Percentiles rank a stretch among this genome's conserved stretches.
Evolutionary conservation across 2,329 filamentous ascomycete genomes (phyloP).

Genomic region (Claviceps pazoutovae): DNA sequence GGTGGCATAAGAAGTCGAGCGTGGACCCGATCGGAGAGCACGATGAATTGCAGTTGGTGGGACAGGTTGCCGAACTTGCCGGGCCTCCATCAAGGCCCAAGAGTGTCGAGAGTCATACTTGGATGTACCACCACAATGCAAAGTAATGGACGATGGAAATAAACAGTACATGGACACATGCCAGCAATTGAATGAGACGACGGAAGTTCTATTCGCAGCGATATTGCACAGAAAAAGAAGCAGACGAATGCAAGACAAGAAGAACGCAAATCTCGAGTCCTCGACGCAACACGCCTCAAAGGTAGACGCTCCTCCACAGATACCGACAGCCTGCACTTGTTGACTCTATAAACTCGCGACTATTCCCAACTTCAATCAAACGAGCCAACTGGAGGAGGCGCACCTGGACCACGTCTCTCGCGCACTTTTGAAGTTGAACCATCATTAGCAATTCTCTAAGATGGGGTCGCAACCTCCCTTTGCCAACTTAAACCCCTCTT

Average conservation of each 20-base stretch:
- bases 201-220: background rate
- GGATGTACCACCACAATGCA: background rate
- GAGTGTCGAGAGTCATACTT: slow-evolving; percentile 1
- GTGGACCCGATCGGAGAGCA: background rate
- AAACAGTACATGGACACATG: background rate
- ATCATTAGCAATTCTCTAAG: background rate
- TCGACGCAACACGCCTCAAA: no score
- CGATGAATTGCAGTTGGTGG: background rate
- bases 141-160: background rate
- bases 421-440: no score
- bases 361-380: background rate
- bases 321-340: no score
- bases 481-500: background rate
- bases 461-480: background rate
- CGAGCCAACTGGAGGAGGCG: no score
- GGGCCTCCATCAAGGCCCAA: background rate
- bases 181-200: no score
- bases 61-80: background rate
- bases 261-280: background rate
- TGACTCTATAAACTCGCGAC: no score
- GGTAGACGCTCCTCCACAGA: no score
- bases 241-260: background rate
- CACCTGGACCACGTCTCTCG: no score
- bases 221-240: background rate
- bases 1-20: slow-evolving; percentile 1